Evolutionary conservation across 495 filamentous ascomycete genomes (phyloP), one percentile per base, ranked within the genome.

Genomic region (Aspergillus campestris): DNA sequence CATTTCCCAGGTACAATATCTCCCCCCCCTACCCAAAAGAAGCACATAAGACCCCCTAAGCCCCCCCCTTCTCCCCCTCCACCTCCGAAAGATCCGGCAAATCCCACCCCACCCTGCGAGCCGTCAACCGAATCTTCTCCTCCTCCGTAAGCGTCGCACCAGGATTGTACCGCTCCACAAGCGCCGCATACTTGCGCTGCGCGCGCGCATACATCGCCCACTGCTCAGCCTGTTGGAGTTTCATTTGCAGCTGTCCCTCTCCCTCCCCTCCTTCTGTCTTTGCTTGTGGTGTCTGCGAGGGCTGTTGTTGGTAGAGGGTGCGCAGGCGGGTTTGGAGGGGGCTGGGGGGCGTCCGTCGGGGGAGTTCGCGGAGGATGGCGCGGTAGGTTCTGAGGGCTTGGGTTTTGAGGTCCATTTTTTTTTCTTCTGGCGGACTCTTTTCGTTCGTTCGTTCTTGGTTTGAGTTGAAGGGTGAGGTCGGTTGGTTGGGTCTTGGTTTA

Each of bases 141-240:
- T 94, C 87, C 65, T 92, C 82, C 53, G 83, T 80, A 79, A 91
- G 81, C 38, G 67, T 68, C 79, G 89, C 84, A 6, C 88, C 87
- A 6, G 90, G 89, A 60, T 97, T 98, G 66, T 97, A 98, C 55
- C 88, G 74, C 60, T 95, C 91, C 18, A 97, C 49, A 31, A 96
- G 63, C 34, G 77, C 80, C 6, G 76, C 74, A 56, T 97, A 95
- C 62, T 76, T 76, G 12, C 90, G 70, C 66, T 98, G 92, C 31
- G 91, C 86, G 41, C 77, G 76, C 3, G 87, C 72, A 60, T 94
- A 97, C 44, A 80, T 76, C 28, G 88, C 64, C 47, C 86, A 75
- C 64, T 98, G 88, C 45, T 86, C 79, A 0, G 78, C 85, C 49
- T 83, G 74, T 31, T 81, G 75, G 37, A 79, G 52, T 28, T 65